Evolutionary conservation across 2,329 filamentous ascomycete species (phyloP).

Genomic region (Fusarium transvaalense): DNA sequence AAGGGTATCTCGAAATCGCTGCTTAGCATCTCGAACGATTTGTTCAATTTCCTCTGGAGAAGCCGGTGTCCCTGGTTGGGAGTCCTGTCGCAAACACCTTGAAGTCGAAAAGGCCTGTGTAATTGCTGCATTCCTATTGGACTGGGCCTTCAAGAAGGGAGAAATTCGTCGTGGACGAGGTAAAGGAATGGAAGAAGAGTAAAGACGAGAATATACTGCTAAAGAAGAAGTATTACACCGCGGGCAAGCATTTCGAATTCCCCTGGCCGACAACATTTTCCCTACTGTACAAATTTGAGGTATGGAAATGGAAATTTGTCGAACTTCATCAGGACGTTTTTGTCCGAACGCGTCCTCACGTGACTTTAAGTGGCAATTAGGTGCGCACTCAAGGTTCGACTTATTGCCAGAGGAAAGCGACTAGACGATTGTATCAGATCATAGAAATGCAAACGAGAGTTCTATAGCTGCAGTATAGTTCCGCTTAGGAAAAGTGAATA

Average conservation of each 20-base stretch:
- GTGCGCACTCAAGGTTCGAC: neutral
- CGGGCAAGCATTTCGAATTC: conserved; percentile 52
- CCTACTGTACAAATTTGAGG: conserved; percentile 35
- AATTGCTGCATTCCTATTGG: conserved; percentile 48
- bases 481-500: conserved; percentile 1
- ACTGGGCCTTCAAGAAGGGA: conserved; percentile 31
- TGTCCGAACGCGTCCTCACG: conserved; percentile 47
- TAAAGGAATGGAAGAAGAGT: conserved; percentile 26
- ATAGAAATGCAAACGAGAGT: neutral
- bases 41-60: conserved; percentile 64
- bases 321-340: conserved; percentile 44
- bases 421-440: neutral
- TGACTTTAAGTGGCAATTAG: conserved; percentile 40
- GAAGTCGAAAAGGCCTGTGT: conserved; percentile 51
- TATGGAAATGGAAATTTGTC: conserved; percentile 20
- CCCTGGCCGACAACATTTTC: conserved; percentile 54
- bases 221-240: conserved; percentile 44
- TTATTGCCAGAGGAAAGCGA: neutral
- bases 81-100: conserved; percentile 43
- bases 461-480: conserved; percentile 1
- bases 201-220: conserved; percentile 25
- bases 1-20: conserved; percentile 80
- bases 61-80: conserved; percentile 9
- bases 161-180: conserved; percentile 34
- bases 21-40: conserved; percentile 77